Percentiles rank a stretch among this genome's conserved stretches.
Conservation (phyloP, 1,284 basidiomycete genomes). For the Sporisorium sorghi region DNA sequence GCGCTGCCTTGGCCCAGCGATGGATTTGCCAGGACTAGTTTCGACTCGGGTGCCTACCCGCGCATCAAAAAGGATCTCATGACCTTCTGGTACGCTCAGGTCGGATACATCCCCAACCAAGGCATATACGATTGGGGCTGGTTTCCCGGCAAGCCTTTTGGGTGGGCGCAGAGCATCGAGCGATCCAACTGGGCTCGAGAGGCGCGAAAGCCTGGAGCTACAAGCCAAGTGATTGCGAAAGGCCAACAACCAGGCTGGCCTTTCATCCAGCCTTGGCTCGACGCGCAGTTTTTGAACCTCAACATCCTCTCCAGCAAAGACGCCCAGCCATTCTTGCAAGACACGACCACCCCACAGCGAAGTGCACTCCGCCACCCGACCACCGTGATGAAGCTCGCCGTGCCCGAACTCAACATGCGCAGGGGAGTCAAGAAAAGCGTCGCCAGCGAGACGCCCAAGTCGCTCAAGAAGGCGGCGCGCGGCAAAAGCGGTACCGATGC, state of each 20-base stretch:
- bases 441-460: slow-evolving; percentile 13
- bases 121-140: slow-evolving; percentile 43
- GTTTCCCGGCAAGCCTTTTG: slow-evolving; percentile 44
- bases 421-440: slow-evolving; percentile 20
- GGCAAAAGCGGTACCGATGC: slow-evolving; percentile 7
- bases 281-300: neutral
- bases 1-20: slow-evolving; percentile 38
- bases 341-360: slow-evolving; percentile 18
- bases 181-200: slow-evolving; percentile 21
- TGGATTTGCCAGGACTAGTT: slow-evolving; percentile 19
- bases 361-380: slow-evolving; percentile 25
- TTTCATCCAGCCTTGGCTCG: slow-evolving; percentile 36
- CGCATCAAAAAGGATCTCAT: slow-evolving; percentile 21
- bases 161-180: slow-evolving; percentile 20
- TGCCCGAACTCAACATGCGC: slow-evolving; percentile 28
- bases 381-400: slow-evolving; percentile 33
- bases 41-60: slow-evolving; percentile 17
- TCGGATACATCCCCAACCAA: slow-evolving; percentile 29
- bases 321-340: slow-evolving; percentile 18
- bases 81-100: slow-evolving; percentile 28
- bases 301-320: slow-evolving; percentile 9
- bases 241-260: slow-evolving; percentile 36
- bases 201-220: neutral
- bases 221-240: neutral
- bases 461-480: slow-evolving; percentile 4